Percentiles rank a stretch among this genome's conserved stretches.
These are phyloP conservation scores for Dipodascopsis uninucleata DNA, from an alignment of 805 yeast species.

Conservation along the genomic window DNA sequence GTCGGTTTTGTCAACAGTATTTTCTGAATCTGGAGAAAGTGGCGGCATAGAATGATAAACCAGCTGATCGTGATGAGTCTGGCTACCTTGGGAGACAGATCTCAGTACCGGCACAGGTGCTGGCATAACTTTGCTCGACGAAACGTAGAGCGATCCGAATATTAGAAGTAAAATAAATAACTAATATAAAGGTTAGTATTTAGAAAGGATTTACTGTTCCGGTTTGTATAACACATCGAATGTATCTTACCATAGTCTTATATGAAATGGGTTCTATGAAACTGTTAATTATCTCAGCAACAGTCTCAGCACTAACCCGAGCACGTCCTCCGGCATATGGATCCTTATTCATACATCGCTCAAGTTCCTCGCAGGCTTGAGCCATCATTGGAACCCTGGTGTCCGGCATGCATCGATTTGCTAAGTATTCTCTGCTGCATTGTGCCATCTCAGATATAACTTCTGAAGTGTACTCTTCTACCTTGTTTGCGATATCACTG, in stretches of 20 bases:
- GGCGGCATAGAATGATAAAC: no score
- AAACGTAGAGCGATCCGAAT: constrained; percentile 51
- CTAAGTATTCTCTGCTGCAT: constrained; percentile 65
- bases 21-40: no score
- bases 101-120: constrained; percentile 5
- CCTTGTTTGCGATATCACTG: constrained; percentile 66
- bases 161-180: constrained; percentile 43
- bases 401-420: constrained; percentile 63
- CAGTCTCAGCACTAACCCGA: constrained; percentile 70
- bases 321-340: constrained; percentile 66
- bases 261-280: constrained; percentile 68
- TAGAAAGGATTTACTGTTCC: no score
- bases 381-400: constrained; percentile 76
- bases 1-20: no score
- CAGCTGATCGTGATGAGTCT: no score
- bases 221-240: not conserved
- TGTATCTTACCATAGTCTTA: constrained; percentile 48
- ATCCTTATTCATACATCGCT: constrained; percentile 75
- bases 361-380: constrained; percentile 66
- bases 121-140: constrained; percentile 30
- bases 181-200: constrained; percentile 7
- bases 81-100: no score
- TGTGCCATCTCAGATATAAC: constrained; percentile 59
- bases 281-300: constrained; percentile 77
- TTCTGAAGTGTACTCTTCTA: constrained; percentile 59